A percentile compares a stretch with the other conserved stretches of the same genome.
These are phyloP conservation scores for Leptographium wingfieldii DNA, from an alignment of 2,329 filamentous ascomycete species.

Conservation along the genomic window DNA sequence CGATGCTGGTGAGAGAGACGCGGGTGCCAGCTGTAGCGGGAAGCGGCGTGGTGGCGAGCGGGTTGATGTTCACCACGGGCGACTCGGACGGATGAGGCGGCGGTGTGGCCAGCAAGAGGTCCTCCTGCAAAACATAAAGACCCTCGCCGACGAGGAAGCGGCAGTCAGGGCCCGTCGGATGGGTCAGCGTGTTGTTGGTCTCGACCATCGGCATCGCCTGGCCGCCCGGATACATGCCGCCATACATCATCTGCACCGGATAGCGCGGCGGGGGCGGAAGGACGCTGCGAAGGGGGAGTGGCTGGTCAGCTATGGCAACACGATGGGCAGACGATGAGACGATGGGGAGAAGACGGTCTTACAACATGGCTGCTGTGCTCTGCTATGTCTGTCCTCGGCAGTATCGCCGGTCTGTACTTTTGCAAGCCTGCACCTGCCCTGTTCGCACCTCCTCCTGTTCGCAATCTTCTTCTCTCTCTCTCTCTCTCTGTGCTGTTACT, in stretches of 20 bases:
- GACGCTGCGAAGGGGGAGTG: conserved; percentile 39
- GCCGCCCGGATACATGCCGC: conserved; percentile 56
- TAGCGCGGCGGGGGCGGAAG: conserved; percentile 80
- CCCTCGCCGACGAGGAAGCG: conserved; percentile 92
- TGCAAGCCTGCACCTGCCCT: no score
- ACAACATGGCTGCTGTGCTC: conserved; percentile 10
- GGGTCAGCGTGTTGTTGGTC: conserved; percentile 79
- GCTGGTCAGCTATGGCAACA: not conserved
- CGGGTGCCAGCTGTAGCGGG: conserved; percentile 80
- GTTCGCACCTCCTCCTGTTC: no score
- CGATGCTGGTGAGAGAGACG: conserved; percentile 63
- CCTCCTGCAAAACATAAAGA: conserved; percentile 85
- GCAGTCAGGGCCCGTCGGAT: conserved; percentile 70
- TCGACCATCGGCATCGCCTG: conserved; percentile 68
- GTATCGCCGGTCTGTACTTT: no score
- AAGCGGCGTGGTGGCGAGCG: conserved; percentile 70
- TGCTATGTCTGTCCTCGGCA: not conserved
- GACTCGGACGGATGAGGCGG: conserved; percentile 92
- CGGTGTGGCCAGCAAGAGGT: conserved; percentile 83
- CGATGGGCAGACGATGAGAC: not conserved
- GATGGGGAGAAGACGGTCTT: not conserved
- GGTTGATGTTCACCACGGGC: conserved; percentile 76
- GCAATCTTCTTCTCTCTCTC: no score
- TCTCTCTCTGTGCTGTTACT: no score
- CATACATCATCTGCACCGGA: conserved; percentile 59